Conservation (phyloP, 176 grass and related monocot genomes). For the Triticum urartu region DNA sequence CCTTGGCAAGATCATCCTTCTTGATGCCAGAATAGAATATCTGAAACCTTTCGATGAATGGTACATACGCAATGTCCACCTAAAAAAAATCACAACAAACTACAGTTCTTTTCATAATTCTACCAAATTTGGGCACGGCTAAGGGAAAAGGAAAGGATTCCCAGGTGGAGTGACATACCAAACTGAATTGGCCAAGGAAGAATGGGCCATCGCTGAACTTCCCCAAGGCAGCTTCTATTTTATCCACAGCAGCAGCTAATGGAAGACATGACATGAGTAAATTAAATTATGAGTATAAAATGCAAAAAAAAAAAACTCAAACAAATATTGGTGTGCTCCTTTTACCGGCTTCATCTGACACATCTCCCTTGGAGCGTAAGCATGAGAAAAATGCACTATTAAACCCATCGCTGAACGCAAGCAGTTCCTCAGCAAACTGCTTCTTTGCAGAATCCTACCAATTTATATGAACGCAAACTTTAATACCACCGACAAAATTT, state of each 20-base stretch:
- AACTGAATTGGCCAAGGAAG: slow-evolving; percentile 85
- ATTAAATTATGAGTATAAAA: slow-evolving; percentile 21
- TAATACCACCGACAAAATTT: background rate
- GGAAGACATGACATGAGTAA: background rate
- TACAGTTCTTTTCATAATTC: background rate
- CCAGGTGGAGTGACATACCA: slow-evolving; percentile 38
- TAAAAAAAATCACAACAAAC: slow-evolving; percentile 1
- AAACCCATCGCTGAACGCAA: slow-evolving; percentile 57
- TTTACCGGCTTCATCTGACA: slow-evolving; percentile 46
- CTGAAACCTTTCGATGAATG: slow-evolving; percentile 70
- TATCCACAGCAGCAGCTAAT: slow-evolving; percentile 69
- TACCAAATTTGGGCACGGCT: background rate
- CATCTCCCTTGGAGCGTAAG: slow-evolving; percentile 39
- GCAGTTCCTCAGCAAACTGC: slow-evolving; percentile 74
- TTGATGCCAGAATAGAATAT: slow-evolving; percentile 52
- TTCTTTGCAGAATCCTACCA: slow-evolving; percentile 64
- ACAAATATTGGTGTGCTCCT: background rate
- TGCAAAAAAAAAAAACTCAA: too few relatives aligned
- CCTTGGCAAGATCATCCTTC: slow-evolving; percentile 69
- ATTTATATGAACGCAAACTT: background rate
- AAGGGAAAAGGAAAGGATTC: background rate
- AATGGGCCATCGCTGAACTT: slow-evolving; percentile 82
- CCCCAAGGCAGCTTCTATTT: slow-evolving; percentile 67
- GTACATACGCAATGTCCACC: slow-evolving; percentile 80
- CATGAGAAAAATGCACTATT: slow-evolving; percentile 34